Evolutionary conservation across 768 basidiomycete genomes (phyloP).

Genomic region (Leccinum subtestaceum): DNA sequence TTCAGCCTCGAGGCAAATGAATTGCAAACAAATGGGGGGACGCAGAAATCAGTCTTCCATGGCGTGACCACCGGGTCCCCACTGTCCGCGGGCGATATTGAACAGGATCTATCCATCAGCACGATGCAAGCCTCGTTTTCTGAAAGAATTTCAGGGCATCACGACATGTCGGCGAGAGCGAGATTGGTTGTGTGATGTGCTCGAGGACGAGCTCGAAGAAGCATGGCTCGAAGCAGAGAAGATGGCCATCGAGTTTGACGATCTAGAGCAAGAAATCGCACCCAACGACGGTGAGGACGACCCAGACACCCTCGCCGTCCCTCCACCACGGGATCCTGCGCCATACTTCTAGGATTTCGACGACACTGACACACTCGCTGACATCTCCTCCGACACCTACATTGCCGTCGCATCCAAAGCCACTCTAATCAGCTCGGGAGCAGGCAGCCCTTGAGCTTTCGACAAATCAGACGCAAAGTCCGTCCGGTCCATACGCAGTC

Average conservation of each 20-base stretch:
- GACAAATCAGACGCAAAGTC: conserved; percentile 24
- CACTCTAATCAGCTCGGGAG: conserved; percentile 24
- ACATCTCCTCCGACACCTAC: conserved; percentile 24
- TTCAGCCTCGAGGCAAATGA: conserved; percentile 49
- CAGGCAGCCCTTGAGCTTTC: neutral
- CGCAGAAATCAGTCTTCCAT: neutral
- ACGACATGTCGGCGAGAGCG: neutral
- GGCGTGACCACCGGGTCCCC: no score
- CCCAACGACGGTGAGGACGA: conserved; percentile 19
- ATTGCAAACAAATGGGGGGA: neutral
- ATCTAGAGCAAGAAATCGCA: conserved; percentile 31
- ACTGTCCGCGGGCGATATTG: neutral
- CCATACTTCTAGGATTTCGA: conserved; percentile 20
- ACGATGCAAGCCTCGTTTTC: conserved; percentile 31
- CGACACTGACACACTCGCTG: conserved; percentile 36
- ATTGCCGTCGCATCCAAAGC: conserved; percentile 37
- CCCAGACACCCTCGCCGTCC: neutral
- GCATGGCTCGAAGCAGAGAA: conserved; percentile 79
- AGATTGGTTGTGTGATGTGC: conserved; percentile 8
- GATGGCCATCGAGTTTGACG: conserved; percentile 46
- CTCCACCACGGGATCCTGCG: neutral
- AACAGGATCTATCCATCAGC: conserved; percentile 18
- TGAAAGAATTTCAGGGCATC: neutral
- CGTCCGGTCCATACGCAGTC: conserved; percentile 25
- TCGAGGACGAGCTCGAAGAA: conserved; percentile 72